Evolutionary conservation across 2,329 filamentous ascomycete genomes (phyloP).

Genomic region (Sphaceloma murrayae): DNA sequence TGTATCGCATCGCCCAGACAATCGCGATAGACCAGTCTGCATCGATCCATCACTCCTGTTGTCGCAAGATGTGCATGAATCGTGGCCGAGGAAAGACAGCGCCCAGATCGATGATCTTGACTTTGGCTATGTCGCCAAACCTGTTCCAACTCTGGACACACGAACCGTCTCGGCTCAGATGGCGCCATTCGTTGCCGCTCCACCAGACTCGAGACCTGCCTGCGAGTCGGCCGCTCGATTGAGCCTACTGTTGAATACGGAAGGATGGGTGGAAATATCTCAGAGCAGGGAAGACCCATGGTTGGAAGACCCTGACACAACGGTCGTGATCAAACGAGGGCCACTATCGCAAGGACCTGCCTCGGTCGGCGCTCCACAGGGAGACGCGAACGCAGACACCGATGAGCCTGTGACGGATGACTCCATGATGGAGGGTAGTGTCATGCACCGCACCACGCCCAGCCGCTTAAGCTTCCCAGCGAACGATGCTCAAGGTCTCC

Average conservation of each 20-base stretch:
- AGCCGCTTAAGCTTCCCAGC: not conserved
- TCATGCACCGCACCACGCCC: not conserved
- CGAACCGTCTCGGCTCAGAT: not conserved
- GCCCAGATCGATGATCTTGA: not conserved
- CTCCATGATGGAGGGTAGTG: constrained; percentile 4
- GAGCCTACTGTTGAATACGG: constrained; percentile 14
- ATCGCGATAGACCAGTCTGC: not conserved
- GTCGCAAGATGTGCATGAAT: not conserved
- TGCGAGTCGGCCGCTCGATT: constrained; percentile 2
- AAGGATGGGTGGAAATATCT: constrained; percentile 1
- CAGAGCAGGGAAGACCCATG: not conserved
- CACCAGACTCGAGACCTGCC: not conserved
- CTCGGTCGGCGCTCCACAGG: not conserved
- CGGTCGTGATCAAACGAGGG: constrained; percentile 14
- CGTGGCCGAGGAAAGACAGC: constrained; percentile 10
- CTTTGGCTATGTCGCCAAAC: not conserved
- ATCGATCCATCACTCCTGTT: constrained; percentile 16
- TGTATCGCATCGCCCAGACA: not conserved
- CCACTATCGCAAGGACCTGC: not conserved
- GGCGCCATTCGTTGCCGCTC: not conserved
- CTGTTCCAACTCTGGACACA: constrained; percentile 1
- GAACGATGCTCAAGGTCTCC: not conserved
- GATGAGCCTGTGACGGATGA: not conserved
- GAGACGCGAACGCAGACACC: not conserved
- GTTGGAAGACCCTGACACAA: constrained; percentile 4